A percentile compares a stretch with the other conserved stretches of the same genome.
These are phyloP conservation scores for Ettlia oleoabundans DNA, from an alignment of 139 green algal genomes.

Conservation along the genomic window DNA sequence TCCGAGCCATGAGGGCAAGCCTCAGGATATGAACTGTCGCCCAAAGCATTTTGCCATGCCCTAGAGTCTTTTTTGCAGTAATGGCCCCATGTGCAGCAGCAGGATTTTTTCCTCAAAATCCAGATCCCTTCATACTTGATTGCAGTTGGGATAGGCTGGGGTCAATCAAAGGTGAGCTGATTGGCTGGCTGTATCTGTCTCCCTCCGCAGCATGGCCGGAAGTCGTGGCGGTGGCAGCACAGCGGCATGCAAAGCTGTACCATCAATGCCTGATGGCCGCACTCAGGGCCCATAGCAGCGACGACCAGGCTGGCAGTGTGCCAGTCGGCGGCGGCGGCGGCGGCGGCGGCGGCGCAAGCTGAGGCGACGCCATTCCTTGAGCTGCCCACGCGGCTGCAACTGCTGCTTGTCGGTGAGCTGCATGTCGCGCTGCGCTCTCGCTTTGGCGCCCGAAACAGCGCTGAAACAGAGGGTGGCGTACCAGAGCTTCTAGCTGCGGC, in stretches of 20 bases:
- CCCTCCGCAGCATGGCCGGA: not conserved
- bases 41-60: too few relatives aligned
- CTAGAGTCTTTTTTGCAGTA: too few relatives aligned
- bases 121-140: too few relatives aligned
- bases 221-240: not conserved
- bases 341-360: not conserved
- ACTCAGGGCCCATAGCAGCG: not conserved
- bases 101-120: too few relatives aligned
- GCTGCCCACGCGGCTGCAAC: slow-evolving; percentile 12
- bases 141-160: slow-evolving; percentile 16
- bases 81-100: too few relatives aligned
- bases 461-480: not conserved
- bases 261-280: not conserved
- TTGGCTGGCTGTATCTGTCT: slow-evolving; percentile 16
- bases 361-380: not conserved
- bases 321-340: too few relatives aligned
- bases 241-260: slow-evolving; percentile 4
- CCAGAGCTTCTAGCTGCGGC: not conserved
- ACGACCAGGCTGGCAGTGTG: not conserved
- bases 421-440: not conserved
- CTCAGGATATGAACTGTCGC: too few relatives aligned
- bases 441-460: not conserved
- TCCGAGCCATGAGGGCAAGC: too few relatives aligned
- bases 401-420: slow-evolving; percentile 11
- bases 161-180: not conserved